phyloP scores from a whole-genome alignment of 306 rosid species.

The Quercus wislizeni region DNA sequence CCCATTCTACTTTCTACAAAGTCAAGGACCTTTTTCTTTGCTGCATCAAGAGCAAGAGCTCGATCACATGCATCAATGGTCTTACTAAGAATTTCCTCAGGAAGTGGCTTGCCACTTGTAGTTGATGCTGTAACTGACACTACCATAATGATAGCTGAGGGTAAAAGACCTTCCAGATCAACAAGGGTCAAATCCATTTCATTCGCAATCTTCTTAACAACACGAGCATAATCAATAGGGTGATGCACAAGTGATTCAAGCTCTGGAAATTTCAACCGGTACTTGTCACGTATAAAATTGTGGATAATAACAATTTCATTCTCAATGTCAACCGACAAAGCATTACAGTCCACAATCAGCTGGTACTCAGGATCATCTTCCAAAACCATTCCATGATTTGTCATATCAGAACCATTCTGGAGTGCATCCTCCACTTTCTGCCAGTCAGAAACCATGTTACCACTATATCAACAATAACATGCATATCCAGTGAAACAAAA shows the following conservation, averaged over 20 bases:
- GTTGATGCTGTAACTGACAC: slow-evolving; percentile 98
- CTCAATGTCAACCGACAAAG: slow-evolving; percentile 89
- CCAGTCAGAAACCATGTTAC: slow-evolving; percentile 26
- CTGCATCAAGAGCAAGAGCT: slow-evolving; percentile 84
- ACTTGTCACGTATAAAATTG: slow-evolving; percentile 91
- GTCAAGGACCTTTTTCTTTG: slow-evolving; percentile 88
- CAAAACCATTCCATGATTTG: slow-evolving; percentile 57
- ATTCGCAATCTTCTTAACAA: slow-evolving; percentile 94
- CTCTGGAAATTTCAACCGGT: slow-evolving; percentile 91
- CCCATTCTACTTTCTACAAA: slow-evolving; percentile 99
- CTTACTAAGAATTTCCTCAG: slow-evolving; percentile 75
- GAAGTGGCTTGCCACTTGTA: slow-evolving; percentile 97
- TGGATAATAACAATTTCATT: slow-evolving; percentile 89
- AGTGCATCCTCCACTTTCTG: slow-evolving; percentile 96
- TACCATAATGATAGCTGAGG: slow-evolving; percentile 92
- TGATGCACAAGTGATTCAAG: slow-evolving; percentile 93
- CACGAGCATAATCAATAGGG: slow-evolving; percentile 95
- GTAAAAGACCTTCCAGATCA: slow-evolving; percentile 91
- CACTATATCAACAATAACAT: slow-evolving; percentile 17
- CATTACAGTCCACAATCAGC: slow-evolving; percentile 89
- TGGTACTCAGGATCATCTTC: slow-evolving; percentile 97
- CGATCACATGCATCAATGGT: slow-evolving; percentile 90
- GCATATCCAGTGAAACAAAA: neutral
- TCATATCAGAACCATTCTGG: slow-evolving; percentile 54
- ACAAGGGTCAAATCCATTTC: slow-evolving; percentile 93